Percentiles rank a stretch among this genome's conserved stretches.
Conservation (phyloP, 1,139 yeast species). For the Pichia kudriavzevii region DNA sequence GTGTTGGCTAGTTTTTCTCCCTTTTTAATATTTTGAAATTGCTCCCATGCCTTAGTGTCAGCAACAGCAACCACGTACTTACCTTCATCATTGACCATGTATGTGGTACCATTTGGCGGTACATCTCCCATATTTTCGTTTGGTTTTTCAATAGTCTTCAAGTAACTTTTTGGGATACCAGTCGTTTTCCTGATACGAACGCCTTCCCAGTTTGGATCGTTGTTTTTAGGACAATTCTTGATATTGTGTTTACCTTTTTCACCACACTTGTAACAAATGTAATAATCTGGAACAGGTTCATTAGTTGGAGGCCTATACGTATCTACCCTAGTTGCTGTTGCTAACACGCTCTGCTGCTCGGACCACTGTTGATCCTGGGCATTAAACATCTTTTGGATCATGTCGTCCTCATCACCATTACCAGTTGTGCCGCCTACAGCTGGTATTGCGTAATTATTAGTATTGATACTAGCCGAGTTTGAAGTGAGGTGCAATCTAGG, state of each 20-base stretch:
- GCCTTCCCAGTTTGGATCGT: conserved; percentile 91
- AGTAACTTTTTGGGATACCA: conserved; percentile 92
- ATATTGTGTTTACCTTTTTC: conserved; percentile 91
- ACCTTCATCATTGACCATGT: conserved; percentile 90
- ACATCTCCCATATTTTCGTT: conserved; percentile 9
- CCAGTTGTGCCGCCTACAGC: conserved; percentile 27
- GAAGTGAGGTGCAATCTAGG: conserved; percentile 38
- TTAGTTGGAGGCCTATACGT: conserved; percentile 31
- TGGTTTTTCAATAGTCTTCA: conserved; percentile 54
- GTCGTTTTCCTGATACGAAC: conserved; percentile 86
- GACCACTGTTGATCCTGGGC: conserved; percentile 94
- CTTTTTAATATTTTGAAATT: conserved; percentile 65
- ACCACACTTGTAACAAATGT: conserved; percentile 94
- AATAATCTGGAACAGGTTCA: conserved; percentile 89
- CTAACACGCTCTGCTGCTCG: conserved; percentile 85
- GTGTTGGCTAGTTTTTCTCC: conserved; percentile 31
- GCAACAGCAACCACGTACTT: conserved; percentile 93
- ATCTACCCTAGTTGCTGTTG: conserved; percentile 62
- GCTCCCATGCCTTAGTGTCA: conserved; percentile 87
- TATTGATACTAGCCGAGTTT: conserved; percentile 23
- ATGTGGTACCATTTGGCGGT: conserved; percentile 40
- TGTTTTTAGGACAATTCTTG: conserved; percentile 88
- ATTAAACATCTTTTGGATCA: conserved; percentile 83
- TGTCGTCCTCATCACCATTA: conserved; percentile 66
- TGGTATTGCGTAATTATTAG: neutral